Evolutionary conservation across 176 grass and related monocot genomes (phyloP).

Genomic region (Eleusine indica): DNA sequence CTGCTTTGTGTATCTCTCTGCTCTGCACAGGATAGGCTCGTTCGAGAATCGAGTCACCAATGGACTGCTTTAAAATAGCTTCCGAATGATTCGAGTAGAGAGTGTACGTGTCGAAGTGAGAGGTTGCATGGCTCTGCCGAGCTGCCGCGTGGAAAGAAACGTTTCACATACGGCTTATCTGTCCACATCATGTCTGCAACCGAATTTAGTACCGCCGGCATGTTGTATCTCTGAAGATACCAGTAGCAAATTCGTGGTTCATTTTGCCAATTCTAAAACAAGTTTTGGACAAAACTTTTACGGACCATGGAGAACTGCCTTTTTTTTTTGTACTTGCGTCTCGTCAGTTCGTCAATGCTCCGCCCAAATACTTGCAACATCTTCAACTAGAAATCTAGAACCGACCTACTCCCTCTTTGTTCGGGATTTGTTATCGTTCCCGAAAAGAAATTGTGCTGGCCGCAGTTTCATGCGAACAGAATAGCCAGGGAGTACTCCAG

Average conservation of each 20-base stretch:
- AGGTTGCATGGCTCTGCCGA: not conserved
- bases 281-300: not conserved
- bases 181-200: not conserved
- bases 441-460: too few relatives aligned
- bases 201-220: not conserved
- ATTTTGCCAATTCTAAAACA: not conserved
- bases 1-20: not conserved
- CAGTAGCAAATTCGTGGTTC: not conserved
- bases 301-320: not conserved
- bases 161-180: not conserved
- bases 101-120: constrained; percentile 34
- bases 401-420: too few relatives aligned
- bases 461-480: too few relatives aligned
- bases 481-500: not conserved
- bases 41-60: not conserved
- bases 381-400: not conserved
- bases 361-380: not conserved
- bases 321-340: not conserved
- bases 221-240: not conserved
- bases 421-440: too few relatives aligned
- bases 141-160: constrained; percentile 38
- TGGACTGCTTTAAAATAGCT: not conserved
- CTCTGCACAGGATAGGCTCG: not conserved
- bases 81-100: not conserved
- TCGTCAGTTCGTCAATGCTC: not conserved